phyloP scores from a whole-genome alignment of 257 asterid genomes.

The Capsicum chinense region DNA sequence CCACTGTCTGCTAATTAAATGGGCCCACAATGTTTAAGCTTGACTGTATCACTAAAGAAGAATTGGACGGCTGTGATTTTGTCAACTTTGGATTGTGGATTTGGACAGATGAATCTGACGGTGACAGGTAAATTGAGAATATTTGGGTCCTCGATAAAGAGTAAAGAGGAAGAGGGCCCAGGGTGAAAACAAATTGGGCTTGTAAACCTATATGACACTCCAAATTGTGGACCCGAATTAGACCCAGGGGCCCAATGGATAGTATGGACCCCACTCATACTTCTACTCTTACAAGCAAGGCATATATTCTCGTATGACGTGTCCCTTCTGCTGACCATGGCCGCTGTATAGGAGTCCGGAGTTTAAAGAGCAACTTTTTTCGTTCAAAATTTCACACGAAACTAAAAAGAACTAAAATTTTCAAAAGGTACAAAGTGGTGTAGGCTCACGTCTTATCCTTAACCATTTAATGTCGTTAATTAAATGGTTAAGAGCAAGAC shows the following conservation, averaged over 20 bases:
- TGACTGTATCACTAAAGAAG: neutral
- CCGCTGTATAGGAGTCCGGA: too few relatives aligned
- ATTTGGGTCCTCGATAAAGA: conserved; percentile 75
- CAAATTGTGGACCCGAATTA: conserved; percentile 38
- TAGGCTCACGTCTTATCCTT: too few relatives aligned
- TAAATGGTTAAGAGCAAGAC: too few relatives aligned
- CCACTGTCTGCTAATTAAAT: conserved; percentile 20
- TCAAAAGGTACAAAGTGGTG: too few relatives aligned
- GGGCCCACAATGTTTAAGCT: conserved; percentile 30
- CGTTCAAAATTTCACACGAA: too few relatives aligned
- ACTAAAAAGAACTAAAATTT: too few relatives aligned
- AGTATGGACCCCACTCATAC: conserved; percentile 44
- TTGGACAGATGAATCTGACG: conserved; percentile 44
- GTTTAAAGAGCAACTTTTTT: too few relatives aligned
- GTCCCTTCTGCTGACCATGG: conserved; percentile 41
- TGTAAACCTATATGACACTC: conserved; percentile 46
- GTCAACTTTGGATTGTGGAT: conserved; percentile 10
- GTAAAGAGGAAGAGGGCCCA: neutral
- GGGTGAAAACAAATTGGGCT: conserved; percentile 23
- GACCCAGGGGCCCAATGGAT: conserved; percentile 45
- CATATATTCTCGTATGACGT: conserved; percentile 56
- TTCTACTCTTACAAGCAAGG: conserved; percentile 72
- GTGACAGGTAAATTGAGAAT: conserved; percentile 54
- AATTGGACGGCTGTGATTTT: conserved; percentile 39
- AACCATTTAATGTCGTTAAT: too few relatives aligned